Conservation (phyloP, 2,329 filamentous ascomycete genomes). For the Aspergillus tamarii region DNA sequence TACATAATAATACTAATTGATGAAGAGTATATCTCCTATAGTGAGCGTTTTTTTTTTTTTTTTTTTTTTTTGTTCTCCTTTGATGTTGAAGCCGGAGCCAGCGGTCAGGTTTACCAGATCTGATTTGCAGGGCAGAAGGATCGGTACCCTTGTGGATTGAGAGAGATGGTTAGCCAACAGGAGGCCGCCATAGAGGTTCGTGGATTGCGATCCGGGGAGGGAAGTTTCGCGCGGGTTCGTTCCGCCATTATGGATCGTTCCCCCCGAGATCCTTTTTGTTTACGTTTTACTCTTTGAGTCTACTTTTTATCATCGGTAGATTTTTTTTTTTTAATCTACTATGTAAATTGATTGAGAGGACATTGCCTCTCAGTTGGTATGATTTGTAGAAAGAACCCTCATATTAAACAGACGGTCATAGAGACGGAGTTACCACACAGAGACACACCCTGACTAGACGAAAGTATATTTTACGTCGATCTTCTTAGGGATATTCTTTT, state of each 20-base stretch:
- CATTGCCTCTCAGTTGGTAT: too few relatives aligned
- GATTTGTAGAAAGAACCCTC: too few relatives aligned
- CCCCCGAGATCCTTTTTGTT: neutral
- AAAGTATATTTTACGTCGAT: too few relatives aligned
- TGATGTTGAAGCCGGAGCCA: neutral
- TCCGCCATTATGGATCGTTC: neutral
- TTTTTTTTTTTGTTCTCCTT: too few relatives aligned
- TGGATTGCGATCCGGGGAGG: neutral
- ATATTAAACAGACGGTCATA: too few relatives aligned
- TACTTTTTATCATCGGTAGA: neutral
- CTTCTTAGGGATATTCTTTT: neutral
- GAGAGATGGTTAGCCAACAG: neutral
- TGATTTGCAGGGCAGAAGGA: constrained; percentile 6
- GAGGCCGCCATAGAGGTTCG: neutral
- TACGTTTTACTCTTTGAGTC: neutral
- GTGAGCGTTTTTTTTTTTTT: too few relatives aligned
- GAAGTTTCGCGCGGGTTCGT: neutral
- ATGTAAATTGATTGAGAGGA: too few relatives aligned
- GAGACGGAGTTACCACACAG: too few relatives aligned
- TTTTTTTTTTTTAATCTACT: neutral
- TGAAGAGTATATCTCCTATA: neutral
- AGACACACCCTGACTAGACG: too few relatives aligned
- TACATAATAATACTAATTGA: neutral
- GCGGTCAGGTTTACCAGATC: neutral
- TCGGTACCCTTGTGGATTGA: neutral